A percentile compares a stretch with the other conserved stretches of the same genome.
phyloP scores from a whole-genome alignment of 2,329 filamentous ascomycete genomes.

The Rhytidhysteron rufulum region DNA sequence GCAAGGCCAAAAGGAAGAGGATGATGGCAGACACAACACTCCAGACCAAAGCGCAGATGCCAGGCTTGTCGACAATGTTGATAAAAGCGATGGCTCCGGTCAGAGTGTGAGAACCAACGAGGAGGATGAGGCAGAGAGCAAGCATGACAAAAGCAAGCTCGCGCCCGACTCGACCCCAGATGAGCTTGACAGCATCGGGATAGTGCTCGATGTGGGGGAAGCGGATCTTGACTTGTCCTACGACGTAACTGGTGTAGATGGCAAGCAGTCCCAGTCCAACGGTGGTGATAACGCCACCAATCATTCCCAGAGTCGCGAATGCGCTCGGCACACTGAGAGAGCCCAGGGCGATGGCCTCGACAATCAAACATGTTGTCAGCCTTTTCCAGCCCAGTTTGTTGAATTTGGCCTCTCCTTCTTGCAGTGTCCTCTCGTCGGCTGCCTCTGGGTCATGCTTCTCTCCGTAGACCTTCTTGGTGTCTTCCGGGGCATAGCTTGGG shows the following conservation, averaged over 20 bases:
- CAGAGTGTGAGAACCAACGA: slow-evolving; percentile 68
- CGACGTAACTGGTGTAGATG: slow-evolving; percentile 59
- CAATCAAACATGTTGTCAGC: slow-evolving; percentile 47
- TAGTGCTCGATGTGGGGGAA: slow-evolving; percentile 62
- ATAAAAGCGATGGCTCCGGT: slow-evolving; percentile 68
- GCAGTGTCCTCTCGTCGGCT: too few relatives aligned
- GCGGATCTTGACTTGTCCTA: slow-evolving; percentile 56
- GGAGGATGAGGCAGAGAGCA: slow-evolving; percentile 62
- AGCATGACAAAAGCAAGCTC: slow-evolving; percentile 62
- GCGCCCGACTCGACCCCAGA: slow-evolving; percentile 58
- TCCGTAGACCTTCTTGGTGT: too few relatives aligned
- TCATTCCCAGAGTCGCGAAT: slow-evolving; percentile 46
- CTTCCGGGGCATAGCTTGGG: too few relatives aligned
- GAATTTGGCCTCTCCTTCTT: slow-evolving; percentile 38
- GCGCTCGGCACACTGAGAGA: slow-evolving; percentile 44
- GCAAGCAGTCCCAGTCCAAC: slow-evolving; percentile 55
- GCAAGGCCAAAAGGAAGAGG: slow-evolving; percentile 52
- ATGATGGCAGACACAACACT: slow-evolving; percentile 55
- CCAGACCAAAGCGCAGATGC: slow-evolving; percentile 57
- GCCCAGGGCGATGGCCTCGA: slow-evolving; percentile 49
- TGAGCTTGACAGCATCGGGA: slow-evolving; percentile 62
- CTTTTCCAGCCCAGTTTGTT: slow-evolving; percentile 48
- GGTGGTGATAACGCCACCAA: slow-evolving; percentile 44
- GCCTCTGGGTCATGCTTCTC: too few relatives aligned
- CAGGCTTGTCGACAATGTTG: slow-evolving; percentile 56